Evolutionary conservation across 148 eudicot species (phyloP).

Genomic region (Euryodendron excelsum): DNA sequence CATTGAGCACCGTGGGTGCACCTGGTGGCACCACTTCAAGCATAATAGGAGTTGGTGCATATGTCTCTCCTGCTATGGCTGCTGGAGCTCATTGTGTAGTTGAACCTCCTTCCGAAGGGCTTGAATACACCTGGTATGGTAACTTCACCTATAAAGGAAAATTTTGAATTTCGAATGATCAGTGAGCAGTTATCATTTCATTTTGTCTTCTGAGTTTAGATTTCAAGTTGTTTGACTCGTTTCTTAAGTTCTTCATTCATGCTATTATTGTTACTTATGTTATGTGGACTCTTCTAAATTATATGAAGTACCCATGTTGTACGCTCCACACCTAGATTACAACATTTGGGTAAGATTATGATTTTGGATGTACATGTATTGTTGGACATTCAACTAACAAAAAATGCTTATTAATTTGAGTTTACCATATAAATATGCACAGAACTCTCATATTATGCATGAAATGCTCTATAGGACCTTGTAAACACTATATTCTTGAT

Average conservation of each 20-base stretch:
- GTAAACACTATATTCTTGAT: too few species aligned
- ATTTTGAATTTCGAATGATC: neutral
- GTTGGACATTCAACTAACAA: too few species aligned
- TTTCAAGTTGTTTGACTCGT: neutral
- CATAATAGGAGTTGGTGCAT: constrained; percentile 97
- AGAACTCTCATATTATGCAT: too few species aligned
- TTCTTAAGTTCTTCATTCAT: neutral
- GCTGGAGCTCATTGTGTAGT: constrained; percentile 89
- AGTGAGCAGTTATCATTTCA: neutral
- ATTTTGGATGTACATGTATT: too few species aligned
- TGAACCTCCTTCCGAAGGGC: constrained; percentile 87
- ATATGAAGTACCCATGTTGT: too few species aligned
- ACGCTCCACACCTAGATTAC: too few species aligned
- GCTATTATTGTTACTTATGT: too few species aligned
- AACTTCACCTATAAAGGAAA: neutral
- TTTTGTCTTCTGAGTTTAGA: neutral
- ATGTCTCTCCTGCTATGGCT: constrained; percentile 99
- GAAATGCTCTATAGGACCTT: too few species aligned
- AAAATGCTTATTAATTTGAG: too few species aligned
- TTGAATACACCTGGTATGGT: constrained; percentile 91
- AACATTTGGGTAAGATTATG: too few species aligned
- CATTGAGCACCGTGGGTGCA: constrained; percentile 93
- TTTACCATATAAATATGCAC: too few species aligned
- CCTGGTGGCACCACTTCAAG: constrained; percentile 98
- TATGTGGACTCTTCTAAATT: too few species aligned